Percentiles rank a stretch among this genome's conserved stretches.
These are phyloP conservation scores for Pythium coloratum DNA, from an alignment of 352 stramenopile genomes.

Conservation along the genomic window DNA sequence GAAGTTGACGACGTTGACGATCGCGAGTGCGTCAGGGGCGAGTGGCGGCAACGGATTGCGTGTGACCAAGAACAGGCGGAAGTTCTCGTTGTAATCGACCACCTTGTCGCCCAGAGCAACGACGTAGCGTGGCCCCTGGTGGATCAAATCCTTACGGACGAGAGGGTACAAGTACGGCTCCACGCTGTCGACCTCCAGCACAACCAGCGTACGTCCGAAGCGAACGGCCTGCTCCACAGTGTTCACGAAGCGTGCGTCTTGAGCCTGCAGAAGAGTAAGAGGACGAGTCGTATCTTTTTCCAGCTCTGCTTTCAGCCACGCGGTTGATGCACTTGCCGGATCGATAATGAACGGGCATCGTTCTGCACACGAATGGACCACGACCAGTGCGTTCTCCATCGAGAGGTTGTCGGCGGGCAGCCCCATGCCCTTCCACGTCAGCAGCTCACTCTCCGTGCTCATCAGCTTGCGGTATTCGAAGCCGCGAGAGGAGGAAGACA, in stretches of 20 bases:
- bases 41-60: slow-evolving; percentile 88
- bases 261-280: slow-evolving; percentile 85
- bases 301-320: slow-evolving; percentile 91
- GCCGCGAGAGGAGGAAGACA: slow-evolving; percentile 23
- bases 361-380: slow-evolving; percentile 70
- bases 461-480: slow-evolving; percentile 90
- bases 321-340: slow-evolving; percentile 83
- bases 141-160: slow-evolving; percentile 86
- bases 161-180: slow-evolving; percentile 94
- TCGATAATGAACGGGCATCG: slow-evolving; percentile 95
- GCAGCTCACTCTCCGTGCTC: slow-evolving; percentile 90
- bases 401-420: slow-evolving; percentile 92
- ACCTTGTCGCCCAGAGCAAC: slow-evolving; percentile 91
- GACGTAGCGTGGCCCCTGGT: slow-evolving; percentile 90
- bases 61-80: slow-evolving; percentile 91
- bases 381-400: slow-evolving; percentile 94
- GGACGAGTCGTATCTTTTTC: slow-evolving; percentile 80
- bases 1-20: slow-evolving; percentile 95
- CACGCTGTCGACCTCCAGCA: slow-evolving; percentile 91
- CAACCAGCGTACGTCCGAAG: slow-evolving; percentile 95
- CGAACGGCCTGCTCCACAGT: slow-evolving; percentile 93
- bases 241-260: slow-evolving; percentile 89
- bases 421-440: slow-evolving; percentile 93
- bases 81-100: slow-evolving; percentile 96
- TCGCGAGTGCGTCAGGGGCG: slow-evolving; percentile 83